Evolutionary conservation across 169 alveolate species (phyloP).

Genomic region (Eimeria sp.): DNA sequence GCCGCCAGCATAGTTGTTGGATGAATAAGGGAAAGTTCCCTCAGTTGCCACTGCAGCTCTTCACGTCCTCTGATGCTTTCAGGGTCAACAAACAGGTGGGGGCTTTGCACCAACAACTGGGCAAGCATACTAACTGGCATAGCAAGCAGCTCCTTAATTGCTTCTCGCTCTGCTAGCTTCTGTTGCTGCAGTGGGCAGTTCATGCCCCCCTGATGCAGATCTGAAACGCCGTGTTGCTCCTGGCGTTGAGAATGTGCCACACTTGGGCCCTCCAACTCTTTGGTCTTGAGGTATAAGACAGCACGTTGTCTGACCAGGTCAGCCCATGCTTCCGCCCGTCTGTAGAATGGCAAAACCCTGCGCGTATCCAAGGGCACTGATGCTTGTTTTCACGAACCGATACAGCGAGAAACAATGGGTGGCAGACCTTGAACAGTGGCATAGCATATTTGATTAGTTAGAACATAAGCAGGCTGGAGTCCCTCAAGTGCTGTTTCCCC

Average conservation of each 20-base stretch:
- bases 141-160: conserved; percentile 59
- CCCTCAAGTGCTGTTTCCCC: background rate
- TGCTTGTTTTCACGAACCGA: too few species aligned
- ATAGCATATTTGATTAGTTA: background rate
- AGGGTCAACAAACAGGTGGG: conserved; percentile 64
- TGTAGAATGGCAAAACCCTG: conserved; percentile 70
- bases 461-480: background rate
- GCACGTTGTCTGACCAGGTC: conserved; percentile 57
- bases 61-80: conserved; percentile 38
- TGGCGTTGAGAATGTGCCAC: background rate
- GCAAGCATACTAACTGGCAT: conserved; percentile 67
- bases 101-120: conserved; percentile 53
- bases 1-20: conserved; percentile 58
- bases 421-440: background rate
- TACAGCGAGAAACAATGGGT: background rate
- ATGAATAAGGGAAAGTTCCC: conserved; percentile 20
- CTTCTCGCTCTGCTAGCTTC: conserved; percentile 50
- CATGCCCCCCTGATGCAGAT: conserved; percentile 2
- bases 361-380: background rate
- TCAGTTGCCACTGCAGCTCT: conserved; percentile 70
- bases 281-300: background rate
- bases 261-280: background rate
- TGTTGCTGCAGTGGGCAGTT: conserved; percentile 16
- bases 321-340: conserved; percentile 75
- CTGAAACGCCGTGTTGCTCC: background rate